Conservation (phyloP, 108 stramenopile genomes). For the Fragilariopsis cylindrus region DNA sequence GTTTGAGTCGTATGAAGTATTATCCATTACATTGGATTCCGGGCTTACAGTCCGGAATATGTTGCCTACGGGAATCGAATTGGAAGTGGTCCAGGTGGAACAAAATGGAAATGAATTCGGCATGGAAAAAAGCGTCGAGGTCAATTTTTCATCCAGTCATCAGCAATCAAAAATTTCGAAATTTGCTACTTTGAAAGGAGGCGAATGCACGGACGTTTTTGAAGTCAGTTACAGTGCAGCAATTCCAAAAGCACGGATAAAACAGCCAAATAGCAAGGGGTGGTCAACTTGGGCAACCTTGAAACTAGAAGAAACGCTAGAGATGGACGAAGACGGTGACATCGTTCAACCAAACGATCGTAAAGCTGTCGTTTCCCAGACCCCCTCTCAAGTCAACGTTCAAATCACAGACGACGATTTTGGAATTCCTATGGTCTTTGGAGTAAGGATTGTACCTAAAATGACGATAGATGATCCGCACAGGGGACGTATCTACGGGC, state of each 20-base stretch:
- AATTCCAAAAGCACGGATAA: constrained; percentile 24
- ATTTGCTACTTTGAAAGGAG: constrained; percentile 22
- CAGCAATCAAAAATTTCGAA: constrained; percentile 3
- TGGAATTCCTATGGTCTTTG: constrained; percentile 53
- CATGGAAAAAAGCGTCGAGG: background rate
- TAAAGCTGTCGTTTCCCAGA: background rate
- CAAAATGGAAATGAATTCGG: background rate
- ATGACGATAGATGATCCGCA: constrained; percentile 31
- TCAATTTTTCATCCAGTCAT: constrained; percentile 14
- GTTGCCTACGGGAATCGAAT: constrained; percentile 47
- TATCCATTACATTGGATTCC: constrained; percentile 48
- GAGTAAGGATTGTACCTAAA: constrained; percentile 56
- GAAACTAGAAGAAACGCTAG: background rate
- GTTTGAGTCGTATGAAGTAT: constrained; percentile 24
- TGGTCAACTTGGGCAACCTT: constrained; percentile 45
- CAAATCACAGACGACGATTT: constrained; percentile 39
- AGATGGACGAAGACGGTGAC: background rate
- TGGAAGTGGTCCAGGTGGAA: constrained; percentile 29
- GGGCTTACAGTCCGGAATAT: constrained; percentile 57
- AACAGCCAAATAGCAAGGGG: constrained; percentile 12
- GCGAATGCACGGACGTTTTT: constrained; percentile 44
- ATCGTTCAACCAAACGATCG: constrained; percentile 11
- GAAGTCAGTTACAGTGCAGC: constrained; percentile 25
- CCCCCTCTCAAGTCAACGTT: constrained; percentile 42
- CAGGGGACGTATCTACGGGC: constrained; percentile 29